Evolutionary conservation across 2,329 filamentous ascomycete species (phyloP).

Genomic region (Phaeoacremonium minimum): DNA sequence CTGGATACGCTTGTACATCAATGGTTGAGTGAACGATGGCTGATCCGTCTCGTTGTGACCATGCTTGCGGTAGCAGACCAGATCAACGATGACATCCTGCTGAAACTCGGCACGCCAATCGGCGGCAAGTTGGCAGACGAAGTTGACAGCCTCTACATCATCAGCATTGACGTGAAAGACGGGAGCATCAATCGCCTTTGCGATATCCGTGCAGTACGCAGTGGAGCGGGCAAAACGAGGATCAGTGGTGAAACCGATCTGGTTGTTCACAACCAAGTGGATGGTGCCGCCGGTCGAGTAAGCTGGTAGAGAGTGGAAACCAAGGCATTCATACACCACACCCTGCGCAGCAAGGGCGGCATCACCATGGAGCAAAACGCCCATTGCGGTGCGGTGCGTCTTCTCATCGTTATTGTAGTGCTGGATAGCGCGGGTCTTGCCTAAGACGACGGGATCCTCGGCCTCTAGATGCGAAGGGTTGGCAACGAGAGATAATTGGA

Average conservation of each 20-base stretch:
- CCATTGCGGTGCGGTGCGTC: conserved; percentile 86
- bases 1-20: conserved; percentile 98
- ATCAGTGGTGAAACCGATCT: conserved; percentile 99
- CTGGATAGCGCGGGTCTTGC: conserved; percentile 95
- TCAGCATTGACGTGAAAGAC: conserved; percentile 99
- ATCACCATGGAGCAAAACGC: conserved; percentile 93
- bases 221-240: conserved; percentile 96
- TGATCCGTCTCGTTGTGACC: conserved; percentile 99
- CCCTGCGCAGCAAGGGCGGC: conserved; percentile 95
- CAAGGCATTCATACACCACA: conserved; percentile 97
- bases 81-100: conserved; percentile 94
- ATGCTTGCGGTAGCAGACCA: conserved; percentile 98
- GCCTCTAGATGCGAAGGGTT: conserved; percentile 98
- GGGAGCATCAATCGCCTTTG: conserved; percentile 96
- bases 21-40: conserved; percentile 97
- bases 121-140: conserved; percentile 91
- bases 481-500: conserved; percentile 97
- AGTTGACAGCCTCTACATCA: conserved; percentile 97
- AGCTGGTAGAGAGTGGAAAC: conserved; percentile 90
- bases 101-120: conserved; percentile 99
- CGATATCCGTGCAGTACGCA: conserved; percentile 98
- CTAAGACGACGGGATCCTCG: conserved; percentile 94
- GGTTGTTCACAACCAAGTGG: conserved; percentile 98
- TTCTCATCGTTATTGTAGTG: conserved; percentile 98
- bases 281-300: conserved; percentile 98